A percentile compares a stretch with the other conserved stretches of the same genome.
phyloP scores from a whole-genome alignment of 2,329 filamentous ascomycete species.

The Huntiella savannae region DNA sequence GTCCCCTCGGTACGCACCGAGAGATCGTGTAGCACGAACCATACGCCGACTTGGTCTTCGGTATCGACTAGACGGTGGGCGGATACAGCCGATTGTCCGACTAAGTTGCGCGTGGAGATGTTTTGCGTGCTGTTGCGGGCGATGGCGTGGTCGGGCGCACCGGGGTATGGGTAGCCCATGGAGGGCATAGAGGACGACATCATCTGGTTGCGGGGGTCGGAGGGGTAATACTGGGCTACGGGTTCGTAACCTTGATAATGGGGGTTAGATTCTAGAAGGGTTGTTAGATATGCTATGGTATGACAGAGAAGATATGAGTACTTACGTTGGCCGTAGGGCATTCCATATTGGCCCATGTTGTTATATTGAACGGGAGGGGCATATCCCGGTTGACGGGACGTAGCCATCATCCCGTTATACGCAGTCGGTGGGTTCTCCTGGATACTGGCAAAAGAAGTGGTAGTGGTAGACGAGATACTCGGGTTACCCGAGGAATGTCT shows the following conservation, averaged over 20 bases:
- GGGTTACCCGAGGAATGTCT: constrained; percentile 46
- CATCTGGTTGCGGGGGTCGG: constrained; percentile 11
- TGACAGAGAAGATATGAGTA: background rate
- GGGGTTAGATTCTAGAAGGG: constrained; percentile 16
- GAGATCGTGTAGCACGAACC: constrained; percentile 92
- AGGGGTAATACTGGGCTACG: constrained; percentile 15
- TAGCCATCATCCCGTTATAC: constrained; percentile 22
- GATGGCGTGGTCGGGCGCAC: constrained; percentile 16
- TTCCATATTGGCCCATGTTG: constrained; percentile 11
- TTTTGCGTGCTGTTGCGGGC: constrained; percentile 37
- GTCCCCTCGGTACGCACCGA: constrained; percentile 82
- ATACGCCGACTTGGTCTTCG: constrained; percentile 67
- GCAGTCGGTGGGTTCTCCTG: constrained; percentile 15
- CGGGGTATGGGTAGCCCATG: constrained; percentile 15
- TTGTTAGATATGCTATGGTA: background rate
- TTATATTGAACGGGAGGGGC: constrained; percentile 12
- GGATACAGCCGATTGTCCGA: constrained; percentile 77
- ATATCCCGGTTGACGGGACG: constrained; percentile 18
- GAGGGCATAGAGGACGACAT: constrained; percentile 6
- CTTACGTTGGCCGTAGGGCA: constrained; percentile 19
- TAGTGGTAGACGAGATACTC: constrained; percentile 64
- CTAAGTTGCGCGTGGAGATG: constrained; percentile 90
- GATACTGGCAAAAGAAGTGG: constrained; percentile 19
- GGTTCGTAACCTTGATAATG: constrained; percentile 13
- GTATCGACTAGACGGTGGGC: constrained; percentile 69